phyloP scores from a whole-genome alignment of 306 rosid genomes.

The Rubus parviflorus region DNA sequence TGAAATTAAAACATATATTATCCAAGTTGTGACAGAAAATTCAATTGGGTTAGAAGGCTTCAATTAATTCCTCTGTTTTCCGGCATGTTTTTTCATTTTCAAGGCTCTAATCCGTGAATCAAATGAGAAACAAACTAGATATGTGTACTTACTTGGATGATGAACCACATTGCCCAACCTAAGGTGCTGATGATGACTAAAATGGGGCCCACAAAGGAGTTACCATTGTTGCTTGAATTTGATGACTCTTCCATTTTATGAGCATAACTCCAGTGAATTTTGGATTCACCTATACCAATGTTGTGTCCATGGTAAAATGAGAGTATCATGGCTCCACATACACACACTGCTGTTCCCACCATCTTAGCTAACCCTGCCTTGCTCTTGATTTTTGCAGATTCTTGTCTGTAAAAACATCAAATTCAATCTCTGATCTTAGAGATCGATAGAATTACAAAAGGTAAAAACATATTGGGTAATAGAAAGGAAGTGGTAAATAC shows the following conservation, averaged over 20 bases:
- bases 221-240: constrained; percentile 13
- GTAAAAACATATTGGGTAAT: background rate
- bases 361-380: constrained; percentile 52
- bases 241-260: constrained; percentile 30
- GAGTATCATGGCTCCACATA: constrained; percentile 69
- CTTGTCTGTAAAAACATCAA: constrained; percentile 52
- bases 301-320: constrained; percentile 77
- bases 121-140: background rate
- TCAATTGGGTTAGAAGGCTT: background rate
- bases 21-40: background rate
- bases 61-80: background rate
- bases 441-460: background rate
- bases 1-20: constrained; percentile 23
- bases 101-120: background rate
- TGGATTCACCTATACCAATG: constrained; percentile 51
- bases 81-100: background rate
- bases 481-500: constrained; percentile 23
- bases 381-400: constrained; percentile 48
- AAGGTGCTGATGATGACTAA: constrained; percentile 44
- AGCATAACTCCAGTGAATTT: constrained; percentile 69
- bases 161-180: constrained; percentile 64
- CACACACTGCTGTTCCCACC: constrained; percentile 64
- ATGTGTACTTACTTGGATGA: constrained; percentile 51
- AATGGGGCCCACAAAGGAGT: constrained; percentile 45
- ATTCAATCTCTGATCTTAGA: background rate